These are phyloP conservation scores for Papiliotrema terrestris DNA, from an alignment of 1,284 basidiomycete species.

Conservation along the genomic window DNA sequence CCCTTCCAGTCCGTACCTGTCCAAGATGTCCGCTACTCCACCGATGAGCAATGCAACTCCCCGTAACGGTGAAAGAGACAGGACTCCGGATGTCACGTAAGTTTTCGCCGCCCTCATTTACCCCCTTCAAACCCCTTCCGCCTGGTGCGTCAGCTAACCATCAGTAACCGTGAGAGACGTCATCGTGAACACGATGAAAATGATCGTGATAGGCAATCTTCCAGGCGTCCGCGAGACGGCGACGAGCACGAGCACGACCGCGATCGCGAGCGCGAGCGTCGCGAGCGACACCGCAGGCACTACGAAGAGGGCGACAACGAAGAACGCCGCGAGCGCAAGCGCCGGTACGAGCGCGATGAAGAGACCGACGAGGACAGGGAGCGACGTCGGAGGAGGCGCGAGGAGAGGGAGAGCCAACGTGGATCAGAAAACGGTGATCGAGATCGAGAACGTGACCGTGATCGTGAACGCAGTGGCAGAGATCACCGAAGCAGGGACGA, in stretches of 20 bases:
- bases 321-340: slow-evolving; percentile 22
- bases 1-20: too few relatives aligned
- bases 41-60: slow-evolving; percentile 14
- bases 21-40: slow-evolving; percentile 35
- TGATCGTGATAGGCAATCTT: slow-evolving; percentile 22
- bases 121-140: neutral
- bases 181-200: slow-evolving; percentile 49
- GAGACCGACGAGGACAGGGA: slow-evolving; percentile 3
- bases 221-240: slow-evolving; percentile 36
- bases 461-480: slow-evolving; percentile 12
- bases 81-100: slow-evolving; percentile 44
- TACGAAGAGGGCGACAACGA: slow-evolving; percentile 33
- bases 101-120: too few relatives aligned
- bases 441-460: slow-evolving; percentile 25
- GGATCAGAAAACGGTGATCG: neutral
- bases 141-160: neutral
- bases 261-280: slow-evolving; percentile 19
- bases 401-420: slow-evolving; percentile 10
- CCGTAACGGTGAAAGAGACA: slow-evolving; percentile 21
- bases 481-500: neutral
- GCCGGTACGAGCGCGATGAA: neutral
- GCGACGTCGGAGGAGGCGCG: slow-evolving; percentile 2
- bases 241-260: slow-evolving; percentile 31
- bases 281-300: slow-evolving; percentile 19
- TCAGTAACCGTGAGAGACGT: slow-evolving; percentile 50